Base-by-base conservation (phyloP, 805 yeast genomes). In the Kodamaea jinghongensis region DNA sequence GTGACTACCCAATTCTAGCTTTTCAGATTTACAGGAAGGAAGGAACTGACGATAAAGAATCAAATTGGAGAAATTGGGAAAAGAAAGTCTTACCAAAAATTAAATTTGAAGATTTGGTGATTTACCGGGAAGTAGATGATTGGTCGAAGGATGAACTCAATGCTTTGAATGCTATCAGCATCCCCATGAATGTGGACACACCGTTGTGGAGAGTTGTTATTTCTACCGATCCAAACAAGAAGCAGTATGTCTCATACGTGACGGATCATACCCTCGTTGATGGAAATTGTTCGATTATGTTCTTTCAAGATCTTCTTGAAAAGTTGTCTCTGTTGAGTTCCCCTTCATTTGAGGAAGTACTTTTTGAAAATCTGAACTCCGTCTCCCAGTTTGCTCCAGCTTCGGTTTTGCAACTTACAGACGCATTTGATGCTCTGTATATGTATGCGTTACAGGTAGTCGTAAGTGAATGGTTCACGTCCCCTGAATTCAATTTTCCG, bases 121-220 rank as follows among this genome's bases (percentile, higher is more conserved):
- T 20, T 25, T 36, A 36, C 26, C 34, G 25, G 12, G 22, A 30
- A 2, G 25, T 36, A 10, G 28, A 36, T n/a, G 2, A 3, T 11
- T 36, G 32, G 25, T 30, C 30, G 15, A 23, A 28, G 7, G 25
- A 23, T 2, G n/a, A 11, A 2, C 16, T 36, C 10, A 28, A 29
- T 11, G 13, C 12, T 6, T 20, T 36, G 25, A 36, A 31, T 12
- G 14, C 4, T 9, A 17, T 36, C 8, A 12, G n/a, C 12, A 29
- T 36, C 20, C 23, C 28, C 16, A 17, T 23, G 25, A 23, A 36
- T 13, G 4, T 10, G 3, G 26, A 22, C 2, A 13, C 16, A 22
- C 39, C 39, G 7, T 36, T 36, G 30, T 36, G 39, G 39, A 20
- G 30, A 15, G 23, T 36, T 15, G 30, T 36, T 10, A 34, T 36